Base-by-base conservation (phyloP, 1,139 yeast genomes). In the Hansenula sp. region DNA sequence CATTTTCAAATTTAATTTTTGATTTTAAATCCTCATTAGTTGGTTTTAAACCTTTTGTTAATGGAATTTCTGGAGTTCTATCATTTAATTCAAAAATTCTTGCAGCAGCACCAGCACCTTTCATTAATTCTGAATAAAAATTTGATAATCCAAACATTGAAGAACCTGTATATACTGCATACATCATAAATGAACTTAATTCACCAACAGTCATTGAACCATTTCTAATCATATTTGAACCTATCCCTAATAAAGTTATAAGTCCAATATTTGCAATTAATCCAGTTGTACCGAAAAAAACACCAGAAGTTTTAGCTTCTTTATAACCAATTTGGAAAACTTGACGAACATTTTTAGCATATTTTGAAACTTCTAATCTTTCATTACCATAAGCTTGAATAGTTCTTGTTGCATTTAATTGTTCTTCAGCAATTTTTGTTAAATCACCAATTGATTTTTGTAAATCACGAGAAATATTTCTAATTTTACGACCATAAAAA, bases 71-170 rank as follows among this genome's bases (percentile, higher is more conserved):
- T 1, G 97, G 95, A 47, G 79, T 71, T 59, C 87, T 75, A 50
- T 89, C 96, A 46, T 83, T 76, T 38, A 92, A 69, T 61, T 92
- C 97, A 66, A 92, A 90, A 36, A 92, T 75, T 45, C 98, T 72
- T 37, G 94, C 86, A 0, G 97, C 95, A 0, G 98, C 97, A 42
- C 98, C 98, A 5, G 94, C 82, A 34, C 97, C 97, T 65, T 92
- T 92, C 95, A 92, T 92, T 44, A 90, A 66, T 59, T 92, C 98
- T 3, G 96, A 83, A 57, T 89, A 90, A 60, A 92, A 90, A 51
- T 84, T 85, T 0, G 96, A 92, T 33, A 92, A 64, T 0, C 97
- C 97, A 63, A 87, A 86, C 47, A 92, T 86, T 1, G 97, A 89
- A 32, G 86, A 73, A 3, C 97, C 97, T 2, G 97, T 88, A 60